phyloP scores from a whole-genome alignment of 768 basidiomycete species.

The Wakefieldia striispora region DNA sequence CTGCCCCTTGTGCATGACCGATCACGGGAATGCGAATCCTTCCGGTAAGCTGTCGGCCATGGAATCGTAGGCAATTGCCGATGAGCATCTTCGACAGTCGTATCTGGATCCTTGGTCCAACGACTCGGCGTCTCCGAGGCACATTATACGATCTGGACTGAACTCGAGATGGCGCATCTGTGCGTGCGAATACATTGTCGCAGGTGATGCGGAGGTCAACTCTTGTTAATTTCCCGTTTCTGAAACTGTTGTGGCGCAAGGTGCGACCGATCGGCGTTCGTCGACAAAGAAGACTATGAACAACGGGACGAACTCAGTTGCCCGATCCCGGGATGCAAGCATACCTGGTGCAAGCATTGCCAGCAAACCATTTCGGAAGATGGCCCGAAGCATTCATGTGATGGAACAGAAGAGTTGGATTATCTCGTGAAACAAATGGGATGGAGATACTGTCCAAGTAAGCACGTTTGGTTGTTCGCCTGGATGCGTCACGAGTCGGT shows the following conservation, averaged over 20 bases:
- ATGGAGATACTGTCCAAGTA: slow-evolving; percentile 65
- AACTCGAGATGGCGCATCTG: slow-evolving; percentile 43
- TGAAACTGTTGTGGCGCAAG: slow-evolving; percentile 31
- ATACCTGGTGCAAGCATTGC: slow-evolving; percentile 62
- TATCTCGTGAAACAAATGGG: slow-evolving; percentile 48
- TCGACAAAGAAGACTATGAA: slow-evolving; percentile 49
- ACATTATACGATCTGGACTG: slow-evolving; percentile 39
- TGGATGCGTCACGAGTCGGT: neutral
- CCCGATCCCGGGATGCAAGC: slow-evolving; percentile 45
- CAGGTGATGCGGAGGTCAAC: slow-evolving; percentile 34
- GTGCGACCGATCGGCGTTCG: slow-evolving; percentile 47
- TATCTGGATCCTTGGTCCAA: slow-evolving; percentile 37
- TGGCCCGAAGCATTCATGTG: slow-evolving; percentile 51
- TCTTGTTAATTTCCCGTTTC: neutral
- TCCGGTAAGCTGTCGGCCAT: slow-evolving; percentile 29
- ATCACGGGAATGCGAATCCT: slow-evolving; percentile 26
- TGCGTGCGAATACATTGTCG: slow-evolving; percentile 47
- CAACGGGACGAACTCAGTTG: slow-evolving; percentile 43
- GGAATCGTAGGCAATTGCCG: neutral
- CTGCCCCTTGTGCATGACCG: slow-evolving; percentile 55
- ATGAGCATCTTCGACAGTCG: slow-evolving; percentile 28
- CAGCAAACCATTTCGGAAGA: slow-evolving; percentile 35
- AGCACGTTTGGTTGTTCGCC: slow-evolving; percentile 4
- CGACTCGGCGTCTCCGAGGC: slow-evolving; percentile 42
- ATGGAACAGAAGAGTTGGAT: slow-evolving; percentile 52